phyloP scores from a whole-genome alignment of 2,329 filamentous ascomycete genomes.

The Sordariomycetes sp. region DNA sequence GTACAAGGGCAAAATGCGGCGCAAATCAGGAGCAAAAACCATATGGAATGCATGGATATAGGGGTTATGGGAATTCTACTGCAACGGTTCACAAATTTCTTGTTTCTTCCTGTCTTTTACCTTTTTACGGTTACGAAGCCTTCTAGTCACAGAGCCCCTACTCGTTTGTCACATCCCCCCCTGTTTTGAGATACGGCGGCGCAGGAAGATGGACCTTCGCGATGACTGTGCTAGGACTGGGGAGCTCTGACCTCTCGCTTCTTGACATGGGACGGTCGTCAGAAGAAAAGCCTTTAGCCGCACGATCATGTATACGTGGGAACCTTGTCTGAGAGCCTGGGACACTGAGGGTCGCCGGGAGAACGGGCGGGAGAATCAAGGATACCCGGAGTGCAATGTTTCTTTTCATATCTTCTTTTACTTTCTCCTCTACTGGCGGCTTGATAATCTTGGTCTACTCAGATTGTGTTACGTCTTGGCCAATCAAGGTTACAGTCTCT shows the following conservation, averaged over 20 bases:
- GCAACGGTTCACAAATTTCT: slow-evolving; percentile 6
- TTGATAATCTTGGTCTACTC: neutral
- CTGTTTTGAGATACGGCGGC: too few relatives aligned
- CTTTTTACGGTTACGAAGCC: slow-evolving; percentile 5
- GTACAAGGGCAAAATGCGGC: neutral
- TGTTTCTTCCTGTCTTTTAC: slow-evolving; percentile 9
- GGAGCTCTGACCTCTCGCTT: too few relatives aligned
- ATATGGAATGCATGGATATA: slow-evolving; percentile 1
- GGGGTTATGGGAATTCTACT: slow-evolving; percentile 3
- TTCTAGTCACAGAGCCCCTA: neutral
- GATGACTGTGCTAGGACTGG: too few relatives aligned
- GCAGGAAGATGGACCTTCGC: too few relatives aligned
- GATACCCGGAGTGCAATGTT: neutral
- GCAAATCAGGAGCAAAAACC: slow-evolving; percentile 1
- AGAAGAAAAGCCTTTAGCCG: too few relatives aligned
- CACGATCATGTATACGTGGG: too few relatives aligned
- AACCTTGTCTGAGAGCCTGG: too few relatives aligned
- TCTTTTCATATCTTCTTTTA: slow-evolving; percentile 4
- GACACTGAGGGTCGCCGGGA: neutral
- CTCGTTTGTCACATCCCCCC: too few relatives aligned
- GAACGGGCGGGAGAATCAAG: neutral
- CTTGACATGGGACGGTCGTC: too few relatives aligned
- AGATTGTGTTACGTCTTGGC: neutral
- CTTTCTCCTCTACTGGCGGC: neutral
- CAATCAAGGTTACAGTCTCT: neutral